A percentile compares a stretch with the other conserved stretches of the same genome.
Evolutionary conservation across 371 early-diverging fungal genomes (phyloP).

Genomic region (Apophysomyces elegans): DNA sequence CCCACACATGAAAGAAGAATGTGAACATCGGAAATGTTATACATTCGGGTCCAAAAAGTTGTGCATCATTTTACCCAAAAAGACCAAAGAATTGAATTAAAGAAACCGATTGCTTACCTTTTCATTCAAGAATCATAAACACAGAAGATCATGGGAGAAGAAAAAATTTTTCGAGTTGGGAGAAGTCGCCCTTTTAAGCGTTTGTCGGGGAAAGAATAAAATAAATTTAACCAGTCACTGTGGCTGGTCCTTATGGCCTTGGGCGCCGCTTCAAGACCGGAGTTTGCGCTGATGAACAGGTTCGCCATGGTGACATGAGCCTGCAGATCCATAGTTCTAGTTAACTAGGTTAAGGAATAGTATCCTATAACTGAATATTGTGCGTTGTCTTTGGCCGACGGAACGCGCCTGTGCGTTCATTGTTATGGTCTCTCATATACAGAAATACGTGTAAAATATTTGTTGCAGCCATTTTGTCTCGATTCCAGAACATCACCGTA

Average conservation of each 20-base stretch:
- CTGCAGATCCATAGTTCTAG: too few species aligned
- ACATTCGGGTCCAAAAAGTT: conserved; percentile 30
- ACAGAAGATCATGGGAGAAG: too few species aligned
- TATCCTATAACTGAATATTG: not conserved
- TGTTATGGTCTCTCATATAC: not conserved
- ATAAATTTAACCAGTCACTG: not conserved
- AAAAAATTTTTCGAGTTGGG: too few species aligned
- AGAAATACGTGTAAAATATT: not conserved
- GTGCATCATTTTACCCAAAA: conserved; percentile 5
- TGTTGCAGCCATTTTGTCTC: not conserved
- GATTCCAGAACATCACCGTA: not conserved
- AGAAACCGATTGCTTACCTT: conserved; percentile 2
- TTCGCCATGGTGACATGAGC: too few species aligned
- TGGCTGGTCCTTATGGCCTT: not conserved
- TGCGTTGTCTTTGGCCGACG: not conserved
- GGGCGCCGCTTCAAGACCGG: too few species aligned
- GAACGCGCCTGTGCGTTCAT: not conserved
- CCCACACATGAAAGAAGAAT: conserved; percentile 21
- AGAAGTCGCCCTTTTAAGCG: too few species aligned
- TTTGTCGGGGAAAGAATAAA: too few species aligned
- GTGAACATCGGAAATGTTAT: conserved; percentile 26
- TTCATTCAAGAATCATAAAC: not conserved
- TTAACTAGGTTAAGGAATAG: not conserved
- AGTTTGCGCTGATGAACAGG: too few species aligned
- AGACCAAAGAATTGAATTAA: not conserved